These are phyloP conservation scores for Xylaria cubensis DNA, from an alignment of 495 filamentous ascomycete species.

Conservation along the genomic window DNA sequence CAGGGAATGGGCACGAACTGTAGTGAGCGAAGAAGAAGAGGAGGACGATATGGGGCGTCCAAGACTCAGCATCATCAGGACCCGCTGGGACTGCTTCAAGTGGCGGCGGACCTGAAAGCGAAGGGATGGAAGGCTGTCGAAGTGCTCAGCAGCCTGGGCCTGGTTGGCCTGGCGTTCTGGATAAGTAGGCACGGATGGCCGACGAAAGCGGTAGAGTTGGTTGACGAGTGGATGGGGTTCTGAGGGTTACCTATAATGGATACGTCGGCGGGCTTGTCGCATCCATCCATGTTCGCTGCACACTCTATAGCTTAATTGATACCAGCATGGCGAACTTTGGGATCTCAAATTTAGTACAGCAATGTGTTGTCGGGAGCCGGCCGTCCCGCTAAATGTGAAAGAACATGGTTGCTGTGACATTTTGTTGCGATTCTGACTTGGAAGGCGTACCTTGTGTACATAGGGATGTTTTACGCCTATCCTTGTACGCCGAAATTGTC, in stretches of 20 bases:
- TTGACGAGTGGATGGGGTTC: conserved; percentile 37
- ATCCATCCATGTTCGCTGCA: background rate
- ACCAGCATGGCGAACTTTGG: background rate
- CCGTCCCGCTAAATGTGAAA: background rate
- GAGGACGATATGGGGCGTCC: conserved; percentile 23
- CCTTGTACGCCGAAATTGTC: background rate
- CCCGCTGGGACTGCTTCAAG: conserved; percentile 76
- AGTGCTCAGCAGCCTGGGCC: conserved; percentile 75
- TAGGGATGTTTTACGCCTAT: too few relatives aligned
- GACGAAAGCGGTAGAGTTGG: conserved; percentile 29
- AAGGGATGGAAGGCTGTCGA: conserved; percentile 75
- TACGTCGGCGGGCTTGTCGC: background rate
- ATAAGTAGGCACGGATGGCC: conserved; percentile 45
- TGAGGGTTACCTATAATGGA: background rate
- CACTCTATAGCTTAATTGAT: background rate
- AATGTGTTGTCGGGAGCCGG: background rate
- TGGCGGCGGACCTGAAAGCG: conserved; percentile 69
- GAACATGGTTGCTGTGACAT: background rate
- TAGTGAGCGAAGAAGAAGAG: conserved; percentile 29
- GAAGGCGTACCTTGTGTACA: background rate
- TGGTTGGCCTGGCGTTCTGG: conserved; percentile 77
- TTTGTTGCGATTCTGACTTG: background rate
- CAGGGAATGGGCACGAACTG: conserved; percentile 24
- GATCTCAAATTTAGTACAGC: background rate
- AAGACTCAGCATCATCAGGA: conserved; percentile 62